Percentiles rank a stretch among this genome's conserved stretches.
phyloP scores from a whole-genome alignment of 2,329 filamentous ascomycete genomes.

The Sporothrix variecibatus region DNA sequence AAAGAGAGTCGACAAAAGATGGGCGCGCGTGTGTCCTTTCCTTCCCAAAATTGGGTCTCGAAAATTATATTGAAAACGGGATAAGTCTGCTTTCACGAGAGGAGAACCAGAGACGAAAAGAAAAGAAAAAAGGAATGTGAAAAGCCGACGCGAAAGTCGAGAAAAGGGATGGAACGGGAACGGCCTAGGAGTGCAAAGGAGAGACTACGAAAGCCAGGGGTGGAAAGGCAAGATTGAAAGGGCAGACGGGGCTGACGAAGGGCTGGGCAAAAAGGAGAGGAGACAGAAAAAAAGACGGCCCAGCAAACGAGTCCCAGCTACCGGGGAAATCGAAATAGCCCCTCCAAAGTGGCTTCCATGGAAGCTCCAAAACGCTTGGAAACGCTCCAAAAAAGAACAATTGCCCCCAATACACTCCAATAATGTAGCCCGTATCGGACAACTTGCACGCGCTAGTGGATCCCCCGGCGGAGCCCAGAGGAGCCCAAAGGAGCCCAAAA shows the following conservation, averaged over 20 bases:
- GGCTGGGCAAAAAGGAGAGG: not conserved
- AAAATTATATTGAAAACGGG: not conserved
- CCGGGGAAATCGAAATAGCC: not conserved
- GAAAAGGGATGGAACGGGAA: constrained; percentile 8
- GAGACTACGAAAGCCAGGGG: not conserved
- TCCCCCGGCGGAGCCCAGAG: not conserved
- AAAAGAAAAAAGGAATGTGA: not conserved
- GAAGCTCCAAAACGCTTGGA: no score
- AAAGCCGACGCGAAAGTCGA: not conserved
- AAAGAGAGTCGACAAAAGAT: no score
- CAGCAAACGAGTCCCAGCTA: not conserved
- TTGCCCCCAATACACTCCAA: not conserved
- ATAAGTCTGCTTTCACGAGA: not conserved
- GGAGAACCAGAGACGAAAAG: no score
- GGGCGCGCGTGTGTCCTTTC: not conserved
- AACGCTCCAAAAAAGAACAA: not conserved
- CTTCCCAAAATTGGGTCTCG: not conserved
- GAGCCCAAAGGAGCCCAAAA: no score
- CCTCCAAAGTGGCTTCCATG: not conserved
- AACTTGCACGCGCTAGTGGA: not conserved
- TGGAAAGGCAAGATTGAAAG: not conserved
- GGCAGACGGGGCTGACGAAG: not conserved
- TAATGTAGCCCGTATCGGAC: not conserved
- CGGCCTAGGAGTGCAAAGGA: not conserved
- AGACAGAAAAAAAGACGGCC: not conserved